Evolutionary conservation across 2,329 filamentous ascomycete genomes (phyloP).

Genomic region (Diaporthe helianthi): DNA sequence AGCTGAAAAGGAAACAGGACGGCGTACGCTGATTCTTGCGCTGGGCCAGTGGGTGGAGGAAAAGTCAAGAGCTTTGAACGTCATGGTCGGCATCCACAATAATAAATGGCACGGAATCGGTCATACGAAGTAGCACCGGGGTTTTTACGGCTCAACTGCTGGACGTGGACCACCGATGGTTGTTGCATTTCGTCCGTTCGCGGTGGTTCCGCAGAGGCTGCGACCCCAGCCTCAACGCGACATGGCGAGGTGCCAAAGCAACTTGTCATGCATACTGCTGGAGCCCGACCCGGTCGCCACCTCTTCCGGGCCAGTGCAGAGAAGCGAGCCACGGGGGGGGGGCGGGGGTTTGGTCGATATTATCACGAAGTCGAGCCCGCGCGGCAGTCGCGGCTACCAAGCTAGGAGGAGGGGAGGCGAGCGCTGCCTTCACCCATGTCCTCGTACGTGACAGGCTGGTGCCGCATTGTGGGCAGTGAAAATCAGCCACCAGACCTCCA

Average conservation of each 20-base stretch:
- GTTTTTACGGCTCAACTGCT: constrained; percentile 10
- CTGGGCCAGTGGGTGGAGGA: neutral
- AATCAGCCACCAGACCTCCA: neutral
- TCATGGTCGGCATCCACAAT: neutral
- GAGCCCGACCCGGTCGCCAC: neutral
- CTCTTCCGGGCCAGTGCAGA: neutral
- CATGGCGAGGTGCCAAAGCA: neutral
- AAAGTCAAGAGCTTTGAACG: neutral
- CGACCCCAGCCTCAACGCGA: constrained; percentile 1
- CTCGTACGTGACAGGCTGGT: neutral
- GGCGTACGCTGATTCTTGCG: neutral
- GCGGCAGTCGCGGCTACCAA: neutral
- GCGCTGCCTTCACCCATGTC: neutral
- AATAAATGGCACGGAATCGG: neutral
- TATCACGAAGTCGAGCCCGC: neutral
- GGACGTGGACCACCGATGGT: neutral
- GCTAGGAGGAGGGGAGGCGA: neutral
- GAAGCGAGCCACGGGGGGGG: neutral
- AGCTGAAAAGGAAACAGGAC: neutral
- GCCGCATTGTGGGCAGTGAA: neutral
- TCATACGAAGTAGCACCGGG: neutral
- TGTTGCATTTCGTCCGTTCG: constrained; percentile 23
- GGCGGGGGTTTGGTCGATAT: no score
- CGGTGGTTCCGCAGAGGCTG: constrained; percentile 1
- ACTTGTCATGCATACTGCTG: constrained; percentile 3